These are phyloP conservation scores for Cryptococcus neoformans DNA, from an alignment of 1,284 basidiomycete genomes.

Conservation along the genomic window DNA sequence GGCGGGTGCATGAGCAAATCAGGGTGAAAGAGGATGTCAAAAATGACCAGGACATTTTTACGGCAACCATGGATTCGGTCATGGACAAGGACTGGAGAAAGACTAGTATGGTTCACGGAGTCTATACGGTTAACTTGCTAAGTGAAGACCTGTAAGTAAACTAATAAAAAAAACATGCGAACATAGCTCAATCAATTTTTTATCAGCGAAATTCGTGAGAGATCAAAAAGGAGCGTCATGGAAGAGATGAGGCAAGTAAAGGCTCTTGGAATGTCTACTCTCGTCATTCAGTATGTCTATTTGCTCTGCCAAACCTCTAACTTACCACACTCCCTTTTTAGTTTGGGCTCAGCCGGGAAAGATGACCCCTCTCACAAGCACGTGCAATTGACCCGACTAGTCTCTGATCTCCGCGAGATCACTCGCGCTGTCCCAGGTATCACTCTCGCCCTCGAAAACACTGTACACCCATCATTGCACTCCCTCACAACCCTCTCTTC, in stretches of 20 bases:
- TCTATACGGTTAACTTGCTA: slow-evolving; percentile 18
- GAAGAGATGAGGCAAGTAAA: slow-evolving; percentile 10
- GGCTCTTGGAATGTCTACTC: slow-evolving; percentile 9
- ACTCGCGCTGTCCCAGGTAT: slow-evolving; percentile 2
- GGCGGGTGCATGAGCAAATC: background rate
- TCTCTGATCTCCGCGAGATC: slow-evolving; percentile 5
- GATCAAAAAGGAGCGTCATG: slow-evolving; percentile 11
- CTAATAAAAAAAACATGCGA: background rate
- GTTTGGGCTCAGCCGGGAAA: slow-evolving; percentile 9
- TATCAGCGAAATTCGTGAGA: slow-evolving; percentile 4
- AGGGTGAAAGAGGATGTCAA: background rate
- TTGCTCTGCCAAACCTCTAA: background rate
- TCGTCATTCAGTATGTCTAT: slow-evolving; percentile 17
- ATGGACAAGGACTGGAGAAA: background rate
- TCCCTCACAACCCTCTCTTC: slow-evolving; percentile 7
- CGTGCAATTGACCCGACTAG: background rate
- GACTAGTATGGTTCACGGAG: slow-evolving; percentile 14
- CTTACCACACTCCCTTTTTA: background rate
- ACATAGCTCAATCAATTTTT: background rate
- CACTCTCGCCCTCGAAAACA: slow-evolving; percentile 16
- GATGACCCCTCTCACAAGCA: background rate
- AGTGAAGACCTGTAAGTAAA: slow-evolving; percentile 10
- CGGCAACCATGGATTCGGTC: background rate
- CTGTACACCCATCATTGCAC: slow-evolving; percentile 9
- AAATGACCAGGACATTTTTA: background rate